These are phyloP conservation scores for Jaltomata sinuosa DNA, from an alignment of 257 asterid genomes.

Conservation along the genomic window DNA sequence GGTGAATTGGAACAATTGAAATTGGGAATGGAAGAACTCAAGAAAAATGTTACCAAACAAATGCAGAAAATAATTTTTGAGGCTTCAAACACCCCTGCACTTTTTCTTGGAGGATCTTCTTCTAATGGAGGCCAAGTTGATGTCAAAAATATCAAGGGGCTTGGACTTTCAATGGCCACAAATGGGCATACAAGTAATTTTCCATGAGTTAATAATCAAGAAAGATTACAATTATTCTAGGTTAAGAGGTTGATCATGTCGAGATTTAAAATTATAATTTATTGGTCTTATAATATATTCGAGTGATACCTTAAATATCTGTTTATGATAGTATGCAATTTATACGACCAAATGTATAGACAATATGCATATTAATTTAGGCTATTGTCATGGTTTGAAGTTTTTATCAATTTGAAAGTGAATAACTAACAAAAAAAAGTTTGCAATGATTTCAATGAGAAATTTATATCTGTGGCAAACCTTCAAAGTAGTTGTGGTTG, in stretches of 20 bases:
- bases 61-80: conserved; percentile 10
- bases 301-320: too few species aligned
- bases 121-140: conserved; percentile 4
- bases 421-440: background rate
- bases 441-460: background rate
- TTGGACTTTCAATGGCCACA: conserved; percentile 28
- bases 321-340: too few species aligned
- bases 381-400: background rate
- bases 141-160: background rate
- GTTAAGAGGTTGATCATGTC: too few species aligned
- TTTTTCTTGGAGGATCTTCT: conserved; percentile 4
- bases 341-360: too few species aligned
- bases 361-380: too few species aligned
- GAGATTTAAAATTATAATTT: too few species aligned
- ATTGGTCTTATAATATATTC: too few species aligned
- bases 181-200: conserved; percentile 10
- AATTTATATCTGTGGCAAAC: background rate
- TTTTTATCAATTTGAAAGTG: background rate
- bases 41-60: conserved; percentile 11
- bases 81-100: background rate
- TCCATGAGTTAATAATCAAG: background rate
- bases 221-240: too few species aligned
- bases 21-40: conserved; percentile 32
- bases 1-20: conserved; percentile 27
- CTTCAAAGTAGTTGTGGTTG: background rate